Percentiles rank a stretch among this genome's conserved stretches.
phyloP scores from a whole-genome alignment of 495 filamentous ascomycete genomes.

The Aspergillus kassunensis region DNA sequence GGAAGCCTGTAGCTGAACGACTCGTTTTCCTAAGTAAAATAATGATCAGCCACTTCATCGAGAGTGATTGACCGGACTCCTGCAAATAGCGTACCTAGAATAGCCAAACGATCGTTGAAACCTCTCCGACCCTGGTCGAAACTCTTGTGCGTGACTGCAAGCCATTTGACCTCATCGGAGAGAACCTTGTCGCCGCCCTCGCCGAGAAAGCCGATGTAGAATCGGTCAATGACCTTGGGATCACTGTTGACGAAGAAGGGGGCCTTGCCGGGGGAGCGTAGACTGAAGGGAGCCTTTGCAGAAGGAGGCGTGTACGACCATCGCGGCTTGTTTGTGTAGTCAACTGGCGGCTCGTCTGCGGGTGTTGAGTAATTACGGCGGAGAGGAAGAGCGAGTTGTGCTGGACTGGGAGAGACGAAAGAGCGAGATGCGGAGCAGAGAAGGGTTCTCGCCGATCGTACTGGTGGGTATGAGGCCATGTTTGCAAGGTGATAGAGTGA shows the following conservation, averaged over 20 bases:
- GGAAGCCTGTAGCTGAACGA: conserved; percentile 74
- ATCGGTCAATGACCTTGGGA: conserved; percentile 63
- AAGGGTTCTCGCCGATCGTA: conserved; percentile 33
- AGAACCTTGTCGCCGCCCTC: conserved; percentile 64
- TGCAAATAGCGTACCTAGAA: conserved; percentile 75
- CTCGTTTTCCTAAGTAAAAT: conserved; percentile 62
- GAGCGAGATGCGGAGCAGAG: conserved; percentile 32
- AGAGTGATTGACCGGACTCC: too few relatives aligned
- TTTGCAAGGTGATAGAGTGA: conserved; percentile 24
- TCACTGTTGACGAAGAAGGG: conserved; percentile 69
- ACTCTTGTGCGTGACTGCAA: conserved; percentile 96
- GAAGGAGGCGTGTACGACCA: conserved; percentile 77
- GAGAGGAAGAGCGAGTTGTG: conserved; percentile 15
- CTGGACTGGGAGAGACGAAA: conserved; percentile 17
- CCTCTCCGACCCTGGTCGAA: conserved; percentile 93
- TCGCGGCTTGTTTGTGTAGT: conserved; percentile 54
- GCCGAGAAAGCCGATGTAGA: conserved; percentile 71
- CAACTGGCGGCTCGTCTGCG: conserved; percentile 22
- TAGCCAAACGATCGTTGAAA: conserved; percentile 91
- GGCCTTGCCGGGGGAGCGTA: conserved; percentile 44
- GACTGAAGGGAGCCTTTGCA: conserved; percentile 69
- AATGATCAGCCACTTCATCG: neutral
- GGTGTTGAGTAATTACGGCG: conserved; percentile 21
- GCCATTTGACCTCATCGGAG: conserved; percentile 90
- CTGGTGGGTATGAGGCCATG: conserved; percentile 39